These are phyloP conservation scores for Ceratorhiza oryzae-sativae DNA, from an alignment of 1,284 basidiomycete genomes.

Conservation along the genomic window DNA sequence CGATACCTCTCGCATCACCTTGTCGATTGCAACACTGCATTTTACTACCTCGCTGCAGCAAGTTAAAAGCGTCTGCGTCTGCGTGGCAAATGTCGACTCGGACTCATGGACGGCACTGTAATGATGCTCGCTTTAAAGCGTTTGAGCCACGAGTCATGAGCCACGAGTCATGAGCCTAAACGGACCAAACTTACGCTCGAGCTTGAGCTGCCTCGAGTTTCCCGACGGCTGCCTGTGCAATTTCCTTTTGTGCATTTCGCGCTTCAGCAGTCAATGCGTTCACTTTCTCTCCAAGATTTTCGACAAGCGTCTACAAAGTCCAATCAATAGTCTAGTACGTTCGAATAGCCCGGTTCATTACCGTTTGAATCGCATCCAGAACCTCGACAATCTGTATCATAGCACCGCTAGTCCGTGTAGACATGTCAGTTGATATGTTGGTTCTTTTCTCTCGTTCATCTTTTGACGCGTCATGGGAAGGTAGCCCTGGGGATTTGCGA, in stretches of 20 bases:
- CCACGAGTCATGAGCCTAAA: not conserved
- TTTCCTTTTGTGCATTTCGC: constrained; percentile 4
- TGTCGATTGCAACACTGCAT: not conserved
- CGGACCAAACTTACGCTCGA: constrained; percentile 4
- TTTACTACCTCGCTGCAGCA: constrained; percentile 1
- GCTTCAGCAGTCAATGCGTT: constrained; percentile 7
- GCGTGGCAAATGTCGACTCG: constrained; percentile 19
- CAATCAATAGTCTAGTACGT: not conserved
- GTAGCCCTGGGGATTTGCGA: not conserved
- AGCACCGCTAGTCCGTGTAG: not conserved
- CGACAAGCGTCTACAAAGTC: not conserved
- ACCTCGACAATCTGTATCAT: constrained; percentile 20
- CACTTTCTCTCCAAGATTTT: constrained; percentile 25
- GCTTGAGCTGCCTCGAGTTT: constrained; percentile 3
- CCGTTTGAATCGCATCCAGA: constrained; percentile 21
- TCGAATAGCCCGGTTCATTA: not conserved
- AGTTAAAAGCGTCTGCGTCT: constrained; percentile 1
- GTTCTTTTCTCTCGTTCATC: not conserved
- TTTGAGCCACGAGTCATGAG: not conserved
- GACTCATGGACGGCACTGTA: constrained; percentile 1
- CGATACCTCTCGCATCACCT: not conserved
- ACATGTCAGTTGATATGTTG: not conserved
- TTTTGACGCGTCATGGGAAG: not conserved
- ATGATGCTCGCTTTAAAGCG: not conserved
- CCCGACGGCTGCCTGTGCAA: not conserved